Base-by-base conservation (phyloP, 106 monocot species). In the Dioscorea dumetorum region DNA sequence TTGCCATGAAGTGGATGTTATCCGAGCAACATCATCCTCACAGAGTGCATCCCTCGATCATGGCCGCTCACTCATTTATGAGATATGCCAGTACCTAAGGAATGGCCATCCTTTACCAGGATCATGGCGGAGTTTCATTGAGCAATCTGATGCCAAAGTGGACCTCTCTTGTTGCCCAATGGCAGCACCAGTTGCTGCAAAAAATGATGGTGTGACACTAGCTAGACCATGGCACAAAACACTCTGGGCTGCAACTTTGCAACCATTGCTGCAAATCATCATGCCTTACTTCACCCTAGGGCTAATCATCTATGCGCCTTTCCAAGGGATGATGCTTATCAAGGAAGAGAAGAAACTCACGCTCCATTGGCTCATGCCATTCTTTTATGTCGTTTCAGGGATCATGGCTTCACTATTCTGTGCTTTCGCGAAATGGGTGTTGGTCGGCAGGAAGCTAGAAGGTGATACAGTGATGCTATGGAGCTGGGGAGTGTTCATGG, bases 21-120 rank as follows among this genome's bases (percentile, higher is more conserved):
- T 84, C 33, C 56, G 63, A 12, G 83, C 83, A 2, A 84, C 79
- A 17, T 84, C 83, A 2, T 62, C 68, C 76, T 54, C 72, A 3
- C 72, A 76, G 63, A 84, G 83, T 13, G 76, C 83, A 24, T 84
- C 83, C 14, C 72, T 84, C 19, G 83, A 84, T 73, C 83, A 84
- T 7, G 83, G 83, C 0, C 78, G 79, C 33, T 84, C 83, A 0
- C 58, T 84, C 66, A 69, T 84, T 11, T 84, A 84, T 49, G 76
- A 84, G 58, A 79, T 84, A 48, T 84, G 79, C 76, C 83, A 84
- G 65, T 72, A 71, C 48, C 48, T 84, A 5, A 70, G 83, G 2
- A 84, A 84, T 19, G 68, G 54, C 3, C 22, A 49, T 51, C 83
- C 83, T 13, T 72, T 84, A 15, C 83, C 83, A 1, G 31, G 33